Conservation (phyloP, 768 basidiomycete genomes). For the Clitopilus passeckerianus region DNA sequence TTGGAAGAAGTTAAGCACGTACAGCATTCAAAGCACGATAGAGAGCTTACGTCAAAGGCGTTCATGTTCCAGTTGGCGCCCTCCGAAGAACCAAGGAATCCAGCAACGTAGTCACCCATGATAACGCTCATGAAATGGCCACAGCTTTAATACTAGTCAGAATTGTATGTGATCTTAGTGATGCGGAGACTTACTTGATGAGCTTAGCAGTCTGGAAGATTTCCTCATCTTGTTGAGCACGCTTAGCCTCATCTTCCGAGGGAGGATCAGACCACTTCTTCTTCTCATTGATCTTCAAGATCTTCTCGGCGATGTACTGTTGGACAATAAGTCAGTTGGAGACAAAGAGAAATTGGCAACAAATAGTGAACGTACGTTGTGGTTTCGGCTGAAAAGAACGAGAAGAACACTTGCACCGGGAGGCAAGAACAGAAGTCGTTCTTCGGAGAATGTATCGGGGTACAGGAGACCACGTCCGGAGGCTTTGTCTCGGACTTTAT, state of each 20-base stretch:
- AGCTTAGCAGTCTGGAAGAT: slow-evolving; percentile 55
- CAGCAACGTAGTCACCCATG: slow-evolving; percentile 56
- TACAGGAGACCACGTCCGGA: slow-evolving; percentile 45
- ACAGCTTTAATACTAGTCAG: slow-evolving; percentile 22
- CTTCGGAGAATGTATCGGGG: slow-evolving; percentile 51
- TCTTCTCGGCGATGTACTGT: slow-evolving; percentile 48
- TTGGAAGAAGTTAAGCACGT: background rate
- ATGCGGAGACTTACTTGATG: slow-evolving; percentile 32
- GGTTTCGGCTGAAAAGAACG: slow-evolving; percentile 53
- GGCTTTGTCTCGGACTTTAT: slow-evolving; percentile 40
- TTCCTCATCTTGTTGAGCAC: slow-evolving; percentile 42
- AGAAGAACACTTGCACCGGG: slow-evolving; percentile 50
- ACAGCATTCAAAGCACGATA: background rate
- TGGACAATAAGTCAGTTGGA: background rate
- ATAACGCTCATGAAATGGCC: slow-evolving; percentile 52
- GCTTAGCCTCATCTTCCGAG: slow-evolving; percentile 17
- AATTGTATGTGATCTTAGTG: background rate
- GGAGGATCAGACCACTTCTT: slow-evolving; percentile 40
- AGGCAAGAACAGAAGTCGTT: slow-evolving; percentile 45
- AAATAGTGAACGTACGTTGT: slow-evolving; percentile 36
- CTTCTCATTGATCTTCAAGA: slow-evolving; percentile 55
- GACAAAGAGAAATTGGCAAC: background rate
- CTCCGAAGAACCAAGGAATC: slow-evolving; percentile 50
- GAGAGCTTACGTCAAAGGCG: slow-evolving; percentile 32
- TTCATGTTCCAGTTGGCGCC: slow-evolving; percentile 49